Conservation (phyloP, 2,329 filamentous ascomycete species). For the Pseudopithomyces maydicus region DNA sequence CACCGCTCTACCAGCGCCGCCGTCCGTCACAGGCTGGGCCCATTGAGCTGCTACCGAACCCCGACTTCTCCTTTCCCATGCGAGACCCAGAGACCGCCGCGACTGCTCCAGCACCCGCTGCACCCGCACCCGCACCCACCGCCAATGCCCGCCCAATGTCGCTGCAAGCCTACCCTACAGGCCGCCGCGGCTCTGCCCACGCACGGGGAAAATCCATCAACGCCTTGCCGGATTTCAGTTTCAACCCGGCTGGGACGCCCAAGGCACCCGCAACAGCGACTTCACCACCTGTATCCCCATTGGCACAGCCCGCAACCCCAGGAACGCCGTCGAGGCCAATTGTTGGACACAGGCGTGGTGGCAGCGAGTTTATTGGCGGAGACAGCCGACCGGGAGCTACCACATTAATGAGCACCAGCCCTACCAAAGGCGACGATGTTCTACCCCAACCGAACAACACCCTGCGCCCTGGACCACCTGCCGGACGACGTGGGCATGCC, state of each 20-base stretch:
- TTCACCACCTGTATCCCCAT: conserved; percentile 47
- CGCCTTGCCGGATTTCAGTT: conserved; percentile 54
- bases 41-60: conserved; percentile 54
- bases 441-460: conserved; percentile 61
- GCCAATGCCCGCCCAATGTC: conserved; percentile 45
- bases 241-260: conserved; percentile 52
- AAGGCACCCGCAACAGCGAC: conserved; percentile 30
- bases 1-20: conserved; percentile 45
- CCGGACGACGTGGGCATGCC: conserved; percentile 69
- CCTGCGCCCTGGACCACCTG: conserved; percentile 54
- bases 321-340: conserved; percentile 58
- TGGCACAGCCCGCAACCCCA: conserved; percentile 31
- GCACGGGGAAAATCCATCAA: conserved; percentile 48
- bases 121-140: conserved; percentile 37
- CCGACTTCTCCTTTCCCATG: conserved; percentile 56
- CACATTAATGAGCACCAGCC: conserved; percentile 70
- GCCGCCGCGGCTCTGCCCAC: conserved; percentile 39
- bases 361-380: conserved; percentile 85
- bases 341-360: conserved; percentile 72
- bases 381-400: conserved; percentile 58
- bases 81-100: conserved; percentile 36
- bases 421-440: conserved; percentile 67
- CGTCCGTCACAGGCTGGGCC: conserved; percentile 37
- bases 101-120: conserved; percentile 37
- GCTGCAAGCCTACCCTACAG: conserved; percentile 40